phyloP scores from a whole-genome alignment of 106 monocot species.

The Dioscorea alata region DNA sequence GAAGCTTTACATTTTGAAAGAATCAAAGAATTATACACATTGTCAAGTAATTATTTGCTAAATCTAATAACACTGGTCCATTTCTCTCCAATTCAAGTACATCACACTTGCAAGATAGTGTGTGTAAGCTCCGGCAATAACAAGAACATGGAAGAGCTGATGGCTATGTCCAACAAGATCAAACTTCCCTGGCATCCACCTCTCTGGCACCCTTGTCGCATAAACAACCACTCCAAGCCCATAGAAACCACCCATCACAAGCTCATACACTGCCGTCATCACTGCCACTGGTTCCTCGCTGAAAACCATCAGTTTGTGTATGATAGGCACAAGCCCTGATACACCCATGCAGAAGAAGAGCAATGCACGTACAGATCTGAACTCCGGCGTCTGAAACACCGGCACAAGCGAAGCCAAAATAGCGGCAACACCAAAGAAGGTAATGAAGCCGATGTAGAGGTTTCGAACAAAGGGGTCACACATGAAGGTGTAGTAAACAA shows the following conservation, averaged over 20 bases:
- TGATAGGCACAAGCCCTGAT: constrained; percentile 34
- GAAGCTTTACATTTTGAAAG: no score
- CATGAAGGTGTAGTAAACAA: constrained; percentile 12
- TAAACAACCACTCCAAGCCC: constrained; percentile 35
- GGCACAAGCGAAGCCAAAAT: constrained; percentile 25
- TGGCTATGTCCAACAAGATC: constrained; percentile 44
- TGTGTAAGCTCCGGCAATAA: constrained; percentile 41
- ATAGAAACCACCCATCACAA: constrained; percentile 25
- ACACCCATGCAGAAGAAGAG: constrained; percentile 36
- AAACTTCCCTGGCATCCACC: constrained; percentile 48
- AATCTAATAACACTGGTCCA: constrained; percentile 16
- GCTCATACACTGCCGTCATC: constrained; percentile 23
- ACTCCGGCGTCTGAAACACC: constrained; percentile 21
- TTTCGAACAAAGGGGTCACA: constrained; percentile 6
- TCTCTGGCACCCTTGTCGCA: constrained; percentile 31
- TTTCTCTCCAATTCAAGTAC: constrained; percentile 37
- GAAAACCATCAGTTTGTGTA: constrained; percentile 32
- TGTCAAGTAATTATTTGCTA: no score
- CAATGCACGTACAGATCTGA: constrained; percentile 9
- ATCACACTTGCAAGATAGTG: constrained; percentile 29
- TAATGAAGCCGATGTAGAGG: constrained; percentile 11
- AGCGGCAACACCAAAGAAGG: constrained; percentile 3
- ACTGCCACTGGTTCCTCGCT: constrained; percentile 25
- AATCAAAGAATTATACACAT: no score
- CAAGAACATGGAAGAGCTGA: constrained; percentile 39